These are phyloP conservation scores for Apiotrichum domesticum DNA, from an alignment of 1,284 basidiomycete genomes.

Conservation along the genomic window DNA sequence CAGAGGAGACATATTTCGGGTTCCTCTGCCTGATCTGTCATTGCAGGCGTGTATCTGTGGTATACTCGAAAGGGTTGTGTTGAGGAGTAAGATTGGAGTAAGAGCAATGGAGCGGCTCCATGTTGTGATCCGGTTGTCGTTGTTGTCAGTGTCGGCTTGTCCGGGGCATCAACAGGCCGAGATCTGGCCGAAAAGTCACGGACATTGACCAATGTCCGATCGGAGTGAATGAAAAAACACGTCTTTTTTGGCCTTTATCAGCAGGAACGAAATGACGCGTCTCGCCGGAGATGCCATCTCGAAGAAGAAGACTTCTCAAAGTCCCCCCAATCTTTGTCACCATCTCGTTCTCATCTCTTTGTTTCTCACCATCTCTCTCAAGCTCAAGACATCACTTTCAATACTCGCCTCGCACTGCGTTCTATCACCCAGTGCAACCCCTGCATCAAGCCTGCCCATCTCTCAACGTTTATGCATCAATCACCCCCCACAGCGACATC, in stretches of 20 bases:
- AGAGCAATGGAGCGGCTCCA: too few relatives aligned
- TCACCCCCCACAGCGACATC: background rate
- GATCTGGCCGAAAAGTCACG: too few relatives aligned
- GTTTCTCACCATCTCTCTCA: background rate
- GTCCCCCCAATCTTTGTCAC: background rate
- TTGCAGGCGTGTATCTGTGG: too few relatives aligned
- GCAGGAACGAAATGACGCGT: too few relatives aligned
- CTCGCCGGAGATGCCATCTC: background rate
- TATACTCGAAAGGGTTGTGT: background rate
- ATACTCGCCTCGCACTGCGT: too few relatives aligned
- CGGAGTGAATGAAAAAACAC: background rate
- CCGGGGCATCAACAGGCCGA: too few relatives aligned
- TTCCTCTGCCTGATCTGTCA: slow-evolving; percentile 9
- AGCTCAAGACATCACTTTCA: background rate
- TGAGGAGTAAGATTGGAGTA: too few relatives aligned
- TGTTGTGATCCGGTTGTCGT: too few relatives aligned
- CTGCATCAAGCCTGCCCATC: background rate
- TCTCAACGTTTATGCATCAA: slow-evolving; percentile 8
- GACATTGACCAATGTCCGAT: too few relatives aligned
- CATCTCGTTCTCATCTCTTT: background rate
- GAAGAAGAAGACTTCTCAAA: background rate
- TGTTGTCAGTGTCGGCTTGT: too few relatives aligned
- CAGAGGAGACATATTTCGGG: slow-evolving; percentile 23
- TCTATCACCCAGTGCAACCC: background rate
- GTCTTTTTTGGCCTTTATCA: background rate